These are phyloP conservation scores for Lachancea cidri DNA, from an alignment of 805 yeast species.

Conservation along the genomic window DNA sequence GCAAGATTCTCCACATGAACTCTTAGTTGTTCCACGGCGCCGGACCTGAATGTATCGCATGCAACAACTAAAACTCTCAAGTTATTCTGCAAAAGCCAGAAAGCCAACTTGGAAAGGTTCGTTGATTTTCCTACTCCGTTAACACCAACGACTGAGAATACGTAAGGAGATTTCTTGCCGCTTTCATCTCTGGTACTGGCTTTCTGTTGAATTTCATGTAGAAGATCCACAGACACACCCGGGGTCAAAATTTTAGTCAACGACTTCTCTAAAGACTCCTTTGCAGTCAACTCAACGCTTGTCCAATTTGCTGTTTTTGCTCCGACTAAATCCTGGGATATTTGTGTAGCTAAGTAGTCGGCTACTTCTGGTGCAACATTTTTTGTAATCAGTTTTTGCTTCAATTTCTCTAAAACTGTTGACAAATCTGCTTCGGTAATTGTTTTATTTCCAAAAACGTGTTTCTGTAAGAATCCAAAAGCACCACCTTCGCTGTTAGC, in stretches of 20 bases:
- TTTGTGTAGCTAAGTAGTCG: slow-evolving; percentile 58
- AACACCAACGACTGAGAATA: slow-evolving; percentile 96
- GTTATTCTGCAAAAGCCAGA: slow-evolving; percentile 90
- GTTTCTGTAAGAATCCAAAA: slow-evolving; percentile 52
- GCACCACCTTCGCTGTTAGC: slow-evolving; percentile 33
- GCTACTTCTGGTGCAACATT: slow-evolving; percentile 93
- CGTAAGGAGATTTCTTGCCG: slow-evolving; percentile 59
- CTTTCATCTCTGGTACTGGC: slow-evolving; percentile 19
- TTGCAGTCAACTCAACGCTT: slow-evolving; percentile 66
- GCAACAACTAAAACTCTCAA: slow-evolving; percentile 86
- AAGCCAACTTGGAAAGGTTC: slow-evolving; percentile 87
- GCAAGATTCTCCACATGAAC: slow-evolving; percentile 86
- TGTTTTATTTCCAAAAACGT: slow-evolving; percentile 63
- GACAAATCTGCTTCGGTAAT: slow-evolving; percentile 59
- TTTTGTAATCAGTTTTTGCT: slow-evolving; percentile 73
- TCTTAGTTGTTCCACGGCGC: slow-evolving; percentile 96
- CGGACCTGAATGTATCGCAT: slow-evolving; percentile 95
- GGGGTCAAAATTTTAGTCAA: slow-evolving; percentile 81
- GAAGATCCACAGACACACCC: slow-evolving; percentile 78
- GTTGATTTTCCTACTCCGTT: slow-evolving; percentile 98
- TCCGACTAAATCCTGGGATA: slow-evolving; percentile 65
- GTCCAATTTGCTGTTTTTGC: slow-evolving; percentile 71
- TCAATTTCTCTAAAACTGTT: slow-evolving; percentile 58
- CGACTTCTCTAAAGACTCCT: slow-evolving; percentile 54
- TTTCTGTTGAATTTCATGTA: slow-evolving; percentile 66